Evolutionary conservation across 2,329 filamentous ascomycete genomes (phyloP), one percentile per base, ranked within the genome.

Genomic region (Pseudogymnoascus sp.): DNA sequence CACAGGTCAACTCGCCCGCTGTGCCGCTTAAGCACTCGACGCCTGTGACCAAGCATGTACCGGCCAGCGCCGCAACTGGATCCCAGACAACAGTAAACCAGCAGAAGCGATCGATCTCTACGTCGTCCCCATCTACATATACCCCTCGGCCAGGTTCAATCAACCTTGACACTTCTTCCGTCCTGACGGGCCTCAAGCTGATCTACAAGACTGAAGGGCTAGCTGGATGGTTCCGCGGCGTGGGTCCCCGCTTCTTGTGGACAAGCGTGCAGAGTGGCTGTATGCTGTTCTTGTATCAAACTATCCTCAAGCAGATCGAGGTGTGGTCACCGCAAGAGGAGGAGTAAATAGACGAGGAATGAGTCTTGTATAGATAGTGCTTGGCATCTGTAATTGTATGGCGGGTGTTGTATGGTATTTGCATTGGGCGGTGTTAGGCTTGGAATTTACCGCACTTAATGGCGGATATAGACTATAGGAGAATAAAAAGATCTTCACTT

Each of bases 191-290:
- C 1, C 77, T 99, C 38, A 86, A 82, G 68, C 83, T 96, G 66
- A 95, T 99, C 69, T 99, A 97, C 77, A 86, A 84, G 67, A 91
- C 89, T 5, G 94, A 99, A 76, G 94, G 94, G 1, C 69, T 97
- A 13, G 84, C 83, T 2, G 95, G 94, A 1, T 95, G 91, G 87
- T 99, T 99, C 76, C 85, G 94, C 63, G 94, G 94, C 27, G 93
- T 99, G 1, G 93, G 93, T 0, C 94, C 94, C 1, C 85, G 94
- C 61, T 88, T 88, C 63, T 91, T 97, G 12, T 99, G 94, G 94
- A 99, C 94, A 21, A 96, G 93, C 71, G 91, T 97, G 63, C 94
- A 99, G 78, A 96, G 90, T 71, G 90, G 92, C 42, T 96, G 91
- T 67, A 97, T 97, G 93, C 80, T 97, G 72, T 92, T 97, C 69